Evolutionary conservation across 352 stramenopile genomes (phyloP).

Genomic region (Phytophthora rubi): DNA sequence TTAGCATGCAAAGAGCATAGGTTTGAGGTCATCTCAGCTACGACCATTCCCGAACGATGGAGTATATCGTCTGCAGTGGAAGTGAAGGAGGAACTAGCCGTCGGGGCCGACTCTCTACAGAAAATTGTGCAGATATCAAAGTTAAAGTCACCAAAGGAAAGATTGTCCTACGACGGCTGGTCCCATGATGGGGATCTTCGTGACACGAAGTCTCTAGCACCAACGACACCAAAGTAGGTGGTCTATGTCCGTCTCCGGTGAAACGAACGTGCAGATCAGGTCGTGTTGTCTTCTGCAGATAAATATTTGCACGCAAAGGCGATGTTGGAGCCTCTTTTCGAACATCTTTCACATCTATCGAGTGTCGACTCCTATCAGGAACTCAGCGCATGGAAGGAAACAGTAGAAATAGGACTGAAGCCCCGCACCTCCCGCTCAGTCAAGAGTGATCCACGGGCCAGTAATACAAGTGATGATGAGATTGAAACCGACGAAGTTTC

Average conservation of each 20-base stretch:
- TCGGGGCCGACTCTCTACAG: not conserved
- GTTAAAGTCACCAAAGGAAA: conserved; percentile 19
- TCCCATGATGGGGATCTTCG: too few species aligned
- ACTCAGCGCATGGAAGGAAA: conserved; percentile 15
- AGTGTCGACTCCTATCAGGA: conserved; percentile 18
- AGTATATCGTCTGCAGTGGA: not conserved
- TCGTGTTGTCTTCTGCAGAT: conserved; percentile 15
- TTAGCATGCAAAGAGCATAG: not conserved
- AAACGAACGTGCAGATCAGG: not conserved
- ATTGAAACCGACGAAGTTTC: too few species aligned
- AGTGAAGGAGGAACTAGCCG: conserved; percentile 1
- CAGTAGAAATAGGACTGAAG: conserved; percentile 6
- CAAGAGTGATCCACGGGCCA: not conserved
- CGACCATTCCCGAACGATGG: conserved; percentile 1
- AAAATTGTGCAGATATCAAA: conserved; percentile 12
- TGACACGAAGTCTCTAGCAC: too few species aligned
- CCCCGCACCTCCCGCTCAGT: not conserved
- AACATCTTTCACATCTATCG: conserved; percentile 15
- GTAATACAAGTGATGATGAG: not conserved
- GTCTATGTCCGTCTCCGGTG: too few species aligned
- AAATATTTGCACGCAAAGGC: conserved; percentile 21
- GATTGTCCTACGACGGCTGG: not conserved
- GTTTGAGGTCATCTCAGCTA: conserved; percentile 10
- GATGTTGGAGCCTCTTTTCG: conserved; percentile 15
- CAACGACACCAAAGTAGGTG: too few species aligned